These are phyloP conservation scores for Botrytis hyacinthi DNA, from an alignment of 2,329 filamentous ascomycete genomes.

Conservation along the genomic window DNA sequence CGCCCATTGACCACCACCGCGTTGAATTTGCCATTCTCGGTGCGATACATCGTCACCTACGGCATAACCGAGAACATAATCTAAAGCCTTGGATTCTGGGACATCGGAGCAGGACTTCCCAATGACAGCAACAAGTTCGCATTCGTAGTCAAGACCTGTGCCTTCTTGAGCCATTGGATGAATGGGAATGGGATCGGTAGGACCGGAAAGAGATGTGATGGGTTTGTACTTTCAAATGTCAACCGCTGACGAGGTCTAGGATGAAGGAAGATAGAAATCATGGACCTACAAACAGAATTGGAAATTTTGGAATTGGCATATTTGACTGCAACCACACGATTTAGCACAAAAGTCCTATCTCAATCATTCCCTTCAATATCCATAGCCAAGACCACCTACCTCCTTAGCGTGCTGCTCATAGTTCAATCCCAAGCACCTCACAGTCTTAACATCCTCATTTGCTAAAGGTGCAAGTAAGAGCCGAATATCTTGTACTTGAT, in stretches of 20 bases:
- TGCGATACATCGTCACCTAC: slow-evolving; percentile 80
- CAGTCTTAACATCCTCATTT: slow-evolving; percentile 60
- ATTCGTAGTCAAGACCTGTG: slow-evolving; percentile 74
- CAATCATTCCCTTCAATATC: background rate
- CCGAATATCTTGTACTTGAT: slow-evolving; percentile 55
- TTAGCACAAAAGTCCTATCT: background rate
- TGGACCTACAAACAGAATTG: slow-evolving; percentile 58
- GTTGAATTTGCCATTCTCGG: slow-evolving; percentile 71
- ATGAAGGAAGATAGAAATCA: slow-evolving; percentile 31
- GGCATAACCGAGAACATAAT: slow-evolving; percentile 71
- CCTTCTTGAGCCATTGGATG: slow-evolving; percentile 62
- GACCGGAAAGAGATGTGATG: slow-evolving; percentile 61
- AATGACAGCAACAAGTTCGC: slow-evolving; percentile 72
- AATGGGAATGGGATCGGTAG: slow-evolving; percentile 64
- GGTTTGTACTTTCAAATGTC: slow-evolving; percentile 55
- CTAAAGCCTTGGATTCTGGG: slow-evolving; percentile 61
- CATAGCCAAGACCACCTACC: slow-evolving; percentile 38
- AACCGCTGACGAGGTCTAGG: background rate
- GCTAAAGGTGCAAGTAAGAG: slow-evolving; percentile 63
- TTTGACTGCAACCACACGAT: slow-evolving; percentile 48
- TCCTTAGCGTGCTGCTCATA: slow-evolving; percentile 71
- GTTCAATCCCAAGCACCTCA: slow-evolving; percentile 69
- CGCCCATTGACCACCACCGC: slow-evolving; percentile 67
- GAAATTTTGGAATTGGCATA: slow-evolving; percentile 67
- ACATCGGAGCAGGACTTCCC: slow-evolving; percentile 66